Conservation (phyloP, 345 rosid species). For the Rubroshorea leprosula region DNA sequence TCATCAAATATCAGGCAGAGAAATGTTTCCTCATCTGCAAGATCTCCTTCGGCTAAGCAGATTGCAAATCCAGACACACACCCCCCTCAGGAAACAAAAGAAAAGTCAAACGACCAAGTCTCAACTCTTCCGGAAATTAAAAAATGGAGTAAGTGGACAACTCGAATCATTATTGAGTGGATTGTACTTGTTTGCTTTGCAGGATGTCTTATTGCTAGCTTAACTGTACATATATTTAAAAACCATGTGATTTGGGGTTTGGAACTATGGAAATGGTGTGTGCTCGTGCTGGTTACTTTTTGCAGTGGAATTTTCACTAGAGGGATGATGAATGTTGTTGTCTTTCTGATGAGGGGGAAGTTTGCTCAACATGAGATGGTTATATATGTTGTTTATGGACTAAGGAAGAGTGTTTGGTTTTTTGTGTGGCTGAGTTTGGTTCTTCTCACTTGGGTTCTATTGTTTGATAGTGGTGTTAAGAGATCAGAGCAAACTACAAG, state of each 20-base stretch:
- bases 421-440: conserved; percentile 44
- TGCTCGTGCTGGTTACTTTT: conserved; percentile 37
- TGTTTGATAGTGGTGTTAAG: conserved; percentile 37
- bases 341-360: conserved; percentile 48
- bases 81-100: too few relatives aligned
- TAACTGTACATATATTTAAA: conserved; percentile 27
- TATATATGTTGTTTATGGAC: conserved; percentile 51
- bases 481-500: conserved; percentile 29
- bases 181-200: conserved; percentile 19
- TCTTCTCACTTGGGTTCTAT: conserved; percentile 50
- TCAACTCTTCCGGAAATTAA: too few relatives aligned
- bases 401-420: conserved; percentile 45
- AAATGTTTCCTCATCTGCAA: too few relatives aligned
- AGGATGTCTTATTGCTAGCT: conserved; percentile 32
- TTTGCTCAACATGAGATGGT: conserved; percentile 61
- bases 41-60: too few relatives aligned
- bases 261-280: conserved; percentile 56
- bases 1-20: too few relatives aligned
- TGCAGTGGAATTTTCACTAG: conserved; percentile 44
- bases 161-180: conserved; percentile 17
- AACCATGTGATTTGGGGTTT: conserved; percentile 32
- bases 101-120: too few relatives aligned
- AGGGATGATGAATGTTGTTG: conserved; percentile 40
- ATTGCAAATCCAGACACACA: too few relatives aligned
- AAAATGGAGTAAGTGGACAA: too few relatives aligned